Conservation (phyloP, 2,329 filamentous ascomycete species). For the Diplodia corticola region DNA sequence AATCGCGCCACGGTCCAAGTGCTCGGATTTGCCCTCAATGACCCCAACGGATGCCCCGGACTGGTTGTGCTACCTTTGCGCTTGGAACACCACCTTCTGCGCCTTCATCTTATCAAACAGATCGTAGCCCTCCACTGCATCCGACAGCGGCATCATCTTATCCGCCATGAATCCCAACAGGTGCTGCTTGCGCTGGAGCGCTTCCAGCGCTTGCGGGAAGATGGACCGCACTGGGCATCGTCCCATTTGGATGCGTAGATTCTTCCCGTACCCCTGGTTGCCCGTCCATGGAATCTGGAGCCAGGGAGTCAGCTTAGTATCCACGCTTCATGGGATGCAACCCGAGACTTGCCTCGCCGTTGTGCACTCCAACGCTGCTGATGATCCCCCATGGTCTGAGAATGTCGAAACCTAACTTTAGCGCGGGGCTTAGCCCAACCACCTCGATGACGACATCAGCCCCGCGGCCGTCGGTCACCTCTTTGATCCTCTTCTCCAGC, state of each 20-base stretch:
- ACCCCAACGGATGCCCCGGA: conserved; percentile 6
- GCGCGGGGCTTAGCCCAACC: conserved; percentile 50
- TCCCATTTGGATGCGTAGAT: conserved; percentile 52
- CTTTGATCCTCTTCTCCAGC: conserved; percentile 68
- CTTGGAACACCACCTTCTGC: conserved; percentile 55
- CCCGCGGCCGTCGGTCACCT: conserved; percentile 75
- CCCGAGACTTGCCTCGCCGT: conserved; percentile 36
- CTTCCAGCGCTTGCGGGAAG: conserved; percentile 49
- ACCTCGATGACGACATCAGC: conserved; percentile 76
- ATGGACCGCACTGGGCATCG: conserved; percentile 53
- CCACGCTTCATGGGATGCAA: background rate
- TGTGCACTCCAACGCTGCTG: conserved; percentile 51
- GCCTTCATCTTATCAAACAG: conserved; percentile 56
- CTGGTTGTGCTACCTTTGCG: conserved; percentile 34
- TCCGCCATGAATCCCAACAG: conserved; percentile 55
- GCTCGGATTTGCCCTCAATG: conserved; percentile 10
- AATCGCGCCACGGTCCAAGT: conserved; percentile 17
- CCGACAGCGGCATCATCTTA: conserved; percentile 52
- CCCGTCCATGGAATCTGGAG: conserved; percentile 48
- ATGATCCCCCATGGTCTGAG: conserved; percentile 53
- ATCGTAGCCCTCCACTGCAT: conserved; percentile 54
- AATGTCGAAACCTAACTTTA: conserved; percentile 51
- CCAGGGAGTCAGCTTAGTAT: background rate
- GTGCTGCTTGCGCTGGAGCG: conserved; percentile 51
- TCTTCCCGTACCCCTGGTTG: conserved; percentile 53